Base-by-base conservation (phyloP, 2,329 filamentous ascomycete genomes). In the Triangularia setosa region DNA sequence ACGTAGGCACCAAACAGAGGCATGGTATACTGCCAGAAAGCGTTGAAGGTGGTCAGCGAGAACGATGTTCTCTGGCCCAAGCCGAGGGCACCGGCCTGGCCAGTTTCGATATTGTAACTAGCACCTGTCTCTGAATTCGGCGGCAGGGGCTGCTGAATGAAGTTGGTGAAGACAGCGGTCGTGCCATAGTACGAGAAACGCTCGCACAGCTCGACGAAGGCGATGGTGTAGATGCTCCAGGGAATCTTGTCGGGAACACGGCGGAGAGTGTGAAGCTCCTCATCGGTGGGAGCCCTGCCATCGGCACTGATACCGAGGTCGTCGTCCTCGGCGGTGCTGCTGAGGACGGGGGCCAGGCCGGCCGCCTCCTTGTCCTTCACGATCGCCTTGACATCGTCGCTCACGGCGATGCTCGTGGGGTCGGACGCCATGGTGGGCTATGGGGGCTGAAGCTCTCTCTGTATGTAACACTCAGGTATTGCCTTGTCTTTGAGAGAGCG, bases 131-230 rank as follows among this genome's bases (percentile, higher is more conserved):
- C 76, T 1, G 85, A 88, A n/a, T 80, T 80, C 0, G 71, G 65
- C 0, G 86, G 86, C 4, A 87, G 79, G 14, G 79, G 78, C 66
- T 85, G 80, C 69, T 87, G 83, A 68, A 89, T 85, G 76, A 87
- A 89, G 72, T 90, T 90, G 73, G 85, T 87, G 74, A 87, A 85
- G 44, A 90, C 81, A 48, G 84, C 82, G 11, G 83, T 84, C 4
- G 84, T 86, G 33, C 89, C 89, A 70, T 91, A 91, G 79, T 90
- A 92, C 2, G 86, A 88, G 75, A 90, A 90, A 33, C 89, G 85
- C 75, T 92, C 89, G 75, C 87, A 90, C 27, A 91, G 73, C 74
- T 91, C 88, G 53, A 90, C 81, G 64, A 90, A 86, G 1, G 85
- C 87, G 66, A 91, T 83, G 28, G 84, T 87, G 72, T 84, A 89